A percentile compares a stretch with the other conserved stretches of the same genome.
Conservation (phyloP, 345 rosid genomes). For the Bruguiera parviflora region DNA sequence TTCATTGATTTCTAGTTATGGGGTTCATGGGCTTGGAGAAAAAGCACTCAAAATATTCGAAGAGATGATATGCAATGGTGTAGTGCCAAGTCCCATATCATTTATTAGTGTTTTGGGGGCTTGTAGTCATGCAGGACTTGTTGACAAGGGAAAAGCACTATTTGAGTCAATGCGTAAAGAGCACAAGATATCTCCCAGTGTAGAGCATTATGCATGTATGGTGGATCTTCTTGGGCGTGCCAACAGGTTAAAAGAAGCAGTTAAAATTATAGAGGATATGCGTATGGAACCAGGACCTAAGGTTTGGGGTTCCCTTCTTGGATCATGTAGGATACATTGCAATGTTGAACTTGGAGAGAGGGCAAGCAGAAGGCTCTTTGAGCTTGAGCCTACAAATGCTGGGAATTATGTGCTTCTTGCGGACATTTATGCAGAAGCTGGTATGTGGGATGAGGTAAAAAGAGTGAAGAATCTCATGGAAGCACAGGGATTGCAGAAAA, state of each 20-base stretch:
- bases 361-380: slow-evolving; percentile 29
- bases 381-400: slow-evolving; percentile 33
- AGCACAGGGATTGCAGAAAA: slow-evolving; percentile 24
- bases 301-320: slow-evolving; percentile 37
- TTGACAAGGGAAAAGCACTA: slow-evolving; percentile 25
- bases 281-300: slow-evolving; percentile 29
- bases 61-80: slow-evolving; percentile 18
- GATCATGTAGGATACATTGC: slow-evolving; percentile 28
- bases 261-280: slow-evolving; percentile 22
- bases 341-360: slow-evolving; percentile 29
- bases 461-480: slow-evolving; percentile 24
- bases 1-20: slow-evolving; percentile 29
- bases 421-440: slow-evolving; percentile 29
- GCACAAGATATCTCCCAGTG: slow-evolving; percentile 13
- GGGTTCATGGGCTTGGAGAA: slow-evolving; percentile 29
- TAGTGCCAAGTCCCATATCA: slow-evolving; percentile 23
- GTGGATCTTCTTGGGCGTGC: slow-evolving; percentile 35
- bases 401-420: slow-evolving; percentile 35
- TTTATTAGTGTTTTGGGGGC: slow-evolving; percentile 27
- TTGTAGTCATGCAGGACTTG: slow-evolving; percentile 30
- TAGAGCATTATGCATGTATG: slow-evolving; percentile 92
- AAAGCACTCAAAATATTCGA: slow-evolving; percentile 27
- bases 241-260: slow-evolving; percentile 27
- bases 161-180: slow-evolving; percentile 23
- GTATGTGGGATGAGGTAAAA: slow-evolving; percentile 25